A percentile compares a stretch with the other conserved stretches of the same genome.
phyloP scores from a whole-genome alignment of 306 rosid genomes.

The Fragaria vesca region DNA sequence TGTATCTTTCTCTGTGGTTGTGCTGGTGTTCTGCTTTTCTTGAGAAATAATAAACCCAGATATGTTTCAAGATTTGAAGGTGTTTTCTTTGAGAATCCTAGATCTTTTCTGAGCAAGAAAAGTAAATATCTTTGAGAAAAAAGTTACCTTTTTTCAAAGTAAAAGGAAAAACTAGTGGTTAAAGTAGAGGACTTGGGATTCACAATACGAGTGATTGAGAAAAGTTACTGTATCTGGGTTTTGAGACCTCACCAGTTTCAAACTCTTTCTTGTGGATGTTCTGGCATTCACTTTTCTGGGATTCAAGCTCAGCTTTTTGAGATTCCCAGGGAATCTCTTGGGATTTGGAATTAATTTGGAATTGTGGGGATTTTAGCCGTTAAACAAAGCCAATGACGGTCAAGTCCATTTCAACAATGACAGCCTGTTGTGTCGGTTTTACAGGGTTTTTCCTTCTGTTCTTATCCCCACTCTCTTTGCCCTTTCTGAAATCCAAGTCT shows the following conservation, averaged over 20 bases:
- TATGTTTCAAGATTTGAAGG: constrained; percentile 6
- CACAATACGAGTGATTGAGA: background rate
- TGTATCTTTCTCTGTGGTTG: constrained; percentile 28
- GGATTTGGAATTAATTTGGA: constrained; percentile 40
- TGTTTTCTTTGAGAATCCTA: background rate
- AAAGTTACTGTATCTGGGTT: constrained; percentile 4
- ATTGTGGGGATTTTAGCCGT: constrained; percentile 36
- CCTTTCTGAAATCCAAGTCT: constrained; percentile 43
- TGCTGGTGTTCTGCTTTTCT: constrained; percentile 15
- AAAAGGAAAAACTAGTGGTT: background rate
- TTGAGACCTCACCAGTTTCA: background rate
- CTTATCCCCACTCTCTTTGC: constrained; percentile 16
- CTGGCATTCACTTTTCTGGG: constrained; percentile 22
- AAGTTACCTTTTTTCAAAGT: background rate
- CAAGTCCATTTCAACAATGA: constrained; percentile 56
- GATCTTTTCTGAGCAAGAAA: background rate
- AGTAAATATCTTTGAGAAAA: background rate
- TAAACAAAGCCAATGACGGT: constrained; percentile 37
- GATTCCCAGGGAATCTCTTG: constrained; percentile 65
- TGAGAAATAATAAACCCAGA: constrained; percentile 17
- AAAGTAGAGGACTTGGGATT: background rate
- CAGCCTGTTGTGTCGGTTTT: constrained; percentile 40
- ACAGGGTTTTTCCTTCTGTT: constrained; percentile 40
- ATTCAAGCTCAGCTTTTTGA: constrained; percentile 24
- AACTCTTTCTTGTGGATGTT: constrained; percentile 21